phyloP scores from a whole-genome alignment of 1,139 yeast genomes.

The Debaryomyces sp. region DNA sequence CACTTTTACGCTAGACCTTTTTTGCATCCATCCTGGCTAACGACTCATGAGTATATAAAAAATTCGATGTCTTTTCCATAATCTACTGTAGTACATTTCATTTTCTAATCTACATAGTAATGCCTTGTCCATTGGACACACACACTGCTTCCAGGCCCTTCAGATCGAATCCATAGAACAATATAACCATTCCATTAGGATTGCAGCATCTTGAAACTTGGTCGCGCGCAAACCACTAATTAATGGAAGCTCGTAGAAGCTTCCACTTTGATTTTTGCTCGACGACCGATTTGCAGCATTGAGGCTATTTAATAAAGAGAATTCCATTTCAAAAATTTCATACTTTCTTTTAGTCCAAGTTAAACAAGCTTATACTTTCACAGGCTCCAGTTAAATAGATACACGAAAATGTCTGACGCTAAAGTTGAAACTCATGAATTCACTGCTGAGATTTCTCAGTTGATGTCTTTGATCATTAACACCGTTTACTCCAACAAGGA shows the following conservation, averaged over 20 bases:
- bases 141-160: too few relatives aligned
- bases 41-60: background rate
- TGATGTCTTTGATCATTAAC: conserved; percentile 99
- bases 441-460: conserved; percentile 99
- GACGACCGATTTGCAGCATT: conserved; percentile 18
- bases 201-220: background rate
- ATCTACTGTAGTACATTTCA: background rate
- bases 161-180: background rate
- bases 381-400: conserved; percentile 7
- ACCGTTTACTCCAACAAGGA: conserved; percentile 99
- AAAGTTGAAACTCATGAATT: conserved; percentile 88
- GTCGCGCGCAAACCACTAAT: conserved; percentile 8
- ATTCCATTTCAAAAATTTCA: background rate
- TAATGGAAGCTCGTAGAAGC: conserved; percentile 40
- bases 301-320: conserved; percentile 5
- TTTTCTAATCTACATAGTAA: background rate
- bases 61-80: background rate
- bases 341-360: conserved; percentile 2
- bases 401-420: conserved; percentile 51
- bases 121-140: background rate
- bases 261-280: conserved; percentile 20
- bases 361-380: conserved; percentile 6
- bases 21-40: background rate
- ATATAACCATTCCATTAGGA: background rate
- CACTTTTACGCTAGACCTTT: background rate